Conservation (phyloP, 345 rosid species). For the Sisymbrium altissimum region DNA sequence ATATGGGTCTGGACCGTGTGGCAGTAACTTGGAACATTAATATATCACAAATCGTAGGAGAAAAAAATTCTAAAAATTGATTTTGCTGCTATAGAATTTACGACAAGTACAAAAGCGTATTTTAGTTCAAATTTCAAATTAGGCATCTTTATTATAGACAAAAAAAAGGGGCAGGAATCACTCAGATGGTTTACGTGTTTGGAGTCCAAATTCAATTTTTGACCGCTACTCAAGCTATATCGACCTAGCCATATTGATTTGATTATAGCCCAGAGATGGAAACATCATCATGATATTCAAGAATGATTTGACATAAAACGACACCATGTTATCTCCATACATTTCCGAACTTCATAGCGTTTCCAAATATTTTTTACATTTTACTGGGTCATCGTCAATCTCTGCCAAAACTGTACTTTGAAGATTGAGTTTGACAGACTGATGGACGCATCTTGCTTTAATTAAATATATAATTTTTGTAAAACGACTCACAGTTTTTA, state of each 20-base stretch:
- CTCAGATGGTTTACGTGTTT: not conserved
- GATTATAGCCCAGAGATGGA: not conserved
- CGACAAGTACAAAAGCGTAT: not conserved
- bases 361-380: not conserved
- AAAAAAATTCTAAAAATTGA: not conserved
- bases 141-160: not conserved
- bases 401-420: constrained; percentile 27
- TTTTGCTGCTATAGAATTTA: not conserved
- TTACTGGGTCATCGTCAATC: constrained; percentile 2
- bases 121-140: not conserved
- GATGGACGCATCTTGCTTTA: constrained; percentile 26
- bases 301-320: constrained; percentile 28
- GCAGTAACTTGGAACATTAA: not conserved
- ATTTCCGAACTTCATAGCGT: not conserved
- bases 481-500: constrained; percentile 20
- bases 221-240: constrained; percentile 11
- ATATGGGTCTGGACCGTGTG: not conserved
- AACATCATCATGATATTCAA: constrained; percentile 18
- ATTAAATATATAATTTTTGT: not conserved
- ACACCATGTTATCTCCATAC: constrained; percentile 10
- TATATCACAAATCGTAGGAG: not conserved
- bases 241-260: not conserved
- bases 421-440: constrained; percentile 34
- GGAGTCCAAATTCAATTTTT: constrained; percentile 16
- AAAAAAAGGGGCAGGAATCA: not conserved